Base-by-base conservation (phyloP, 2,329 filamentous ascomycete genomes). In the Pestalotiopsis fici region DNA sequence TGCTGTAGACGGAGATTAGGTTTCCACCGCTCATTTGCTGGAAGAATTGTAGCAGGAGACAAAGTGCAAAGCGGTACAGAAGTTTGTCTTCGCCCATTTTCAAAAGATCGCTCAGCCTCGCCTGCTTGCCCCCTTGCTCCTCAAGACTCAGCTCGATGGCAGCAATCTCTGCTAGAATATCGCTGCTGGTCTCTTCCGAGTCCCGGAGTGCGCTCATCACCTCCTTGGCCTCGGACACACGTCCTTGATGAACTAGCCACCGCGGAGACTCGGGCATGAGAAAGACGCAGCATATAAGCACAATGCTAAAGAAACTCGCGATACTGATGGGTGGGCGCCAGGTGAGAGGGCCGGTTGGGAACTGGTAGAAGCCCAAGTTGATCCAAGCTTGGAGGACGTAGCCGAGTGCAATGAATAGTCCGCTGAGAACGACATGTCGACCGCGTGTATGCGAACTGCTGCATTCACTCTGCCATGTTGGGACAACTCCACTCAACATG, bases 11-110 rank as follows among this genome's bases (percentile, higher is more conserved):
- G 43, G 81, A 83, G 68, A 85, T 82, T 35, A 83, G 76, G 70
- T 83, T 83, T 74, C 79, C 82, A 56, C 83, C 83, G 68, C 76
- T 78, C 81, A 85, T 84, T 71, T 86, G 83, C 75, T 86, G 83
- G 71, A 81, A 80, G 74, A 85, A 84, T 67, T 86, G 83, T 55
- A 86, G 74, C 54, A 84, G 76, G 63, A 86, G 82, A 71, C 83
- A 85, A 13, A 86, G 80, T 2, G 75, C 76, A 72, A 86, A 86
- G 25, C 86, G 83, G 75, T 87, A 86, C 21, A 80, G 74, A 1
- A 85, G 79, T 74, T 83, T 83, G 65, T 86, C 83, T 11, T 84
- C 80, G 64, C 83, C 83, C 78, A 83, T 84, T 70, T 79, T 83
- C 71, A 85, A 76, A 72, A 86, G 76, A 54, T 85, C 81, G 50